Base-by-base conservation (phyloP, 768 basidiomycete genomes). In the Mrakia gelida region DNA sequence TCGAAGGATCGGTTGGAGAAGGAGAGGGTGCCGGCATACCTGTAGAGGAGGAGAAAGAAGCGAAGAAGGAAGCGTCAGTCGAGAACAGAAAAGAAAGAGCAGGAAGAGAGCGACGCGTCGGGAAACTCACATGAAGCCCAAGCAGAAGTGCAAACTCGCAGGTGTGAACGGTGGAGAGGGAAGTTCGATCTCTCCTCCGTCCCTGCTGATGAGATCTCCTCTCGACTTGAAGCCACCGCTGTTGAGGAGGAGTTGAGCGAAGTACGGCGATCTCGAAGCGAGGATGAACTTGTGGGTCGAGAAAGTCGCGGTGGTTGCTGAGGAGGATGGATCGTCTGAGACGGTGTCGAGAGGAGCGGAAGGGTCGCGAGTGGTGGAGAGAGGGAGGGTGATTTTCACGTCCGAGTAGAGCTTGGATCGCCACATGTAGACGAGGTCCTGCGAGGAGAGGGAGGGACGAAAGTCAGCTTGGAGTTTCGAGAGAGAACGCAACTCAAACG, bases 361-460 rank as follows among this genome's bases (percentile, higher is more conserved):
- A 1, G 54, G 52, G 26, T 52, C 54, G 8, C 56, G 61, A 21
- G 73, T 52, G 16, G 52, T 11, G 49, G 63, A 32, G 63, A 78
- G 72, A 21, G 76, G 71, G 13, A 95, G 88, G 0, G 91, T 88
- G 75, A 98, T 90, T 73, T 91, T 89, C 32, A 96, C 89, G 84
- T 98, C 96, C 2, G 94, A 93, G 83, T 95, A 98, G 26, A 98
- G 89, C 71, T 94, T 90, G 18, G 92, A 92, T 45, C 96, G 87
- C 96, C 95, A 98, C 94, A 95, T 96, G 86, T 91, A 97, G 32
- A 95, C 92, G 41, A 97, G 87, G 82, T 98, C 96, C 84, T 84
- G 76, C 10, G 13, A 16, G 9, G 49, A 45, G 16, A 71, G 26
- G 23, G 65, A 30, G 18, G 30, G 32, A 34, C 9, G 6, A 30